Evolutionary conservation across 23 red algal species (phyloP), one percentile per base, ranked within the genome.

Genomic region (Gracilaria domingensis): DNA sequence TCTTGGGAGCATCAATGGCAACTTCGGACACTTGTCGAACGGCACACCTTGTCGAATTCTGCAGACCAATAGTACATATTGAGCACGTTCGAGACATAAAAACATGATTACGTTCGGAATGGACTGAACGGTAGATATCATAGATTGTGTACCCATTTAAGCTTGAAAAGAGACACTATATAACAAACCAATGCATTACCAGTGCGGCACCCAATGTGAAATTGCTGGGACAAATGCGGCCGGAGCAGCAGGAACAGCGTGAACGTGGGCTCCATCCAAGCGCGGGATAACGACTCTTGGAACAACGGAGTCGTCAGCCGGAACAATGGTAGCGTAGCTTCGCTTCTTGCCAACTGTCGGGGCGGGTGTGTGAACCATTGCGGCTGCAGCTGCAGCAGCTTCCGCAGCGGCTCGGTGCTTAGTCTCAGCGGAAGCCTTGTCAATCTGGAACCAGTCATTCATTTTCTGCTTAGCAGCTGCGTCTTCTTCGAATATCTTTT

Each of bases 261-360:
- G 72, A 36, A 38, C 79, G 37, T 82, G 79, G 8, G 53, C 79
- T 13, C 53, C 54, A 78, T 88, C 67, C 45, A 88, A 30, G 21
- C 84, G 61, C 17, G 67, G 84, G 12, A 88, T 37, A 72, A 88
- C 84, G 25, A 88, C 32, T 64, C 67, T 8, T 0, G 84, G 84
- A 29, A 88, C 84, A 76, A 88, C 71, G 17, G 84, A 88, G 51
- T 88, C 84, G 34, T 88, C 84, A 39, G 69, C 84, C 4, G 84
- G 84, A 17, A 69, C 71, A 38, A 78, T 78, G 20, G 71, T 69
- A 12, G 84, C 66, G 28, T 70, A 78, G 21, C 28, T n/a, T 18
- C 84, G 65, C 54, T 88, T 88, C 66, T 88, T 88, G 20, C 71
- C 47, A 25, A 85, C 81, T 16, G 59, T 69, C 3, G 81, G 21